Evolutionary conservation across 2,329 filamentous ascomycete genomes (phyloP), one percentile per base, ranked within the genome.

Genomic region (Septoria linicola): DNA sequence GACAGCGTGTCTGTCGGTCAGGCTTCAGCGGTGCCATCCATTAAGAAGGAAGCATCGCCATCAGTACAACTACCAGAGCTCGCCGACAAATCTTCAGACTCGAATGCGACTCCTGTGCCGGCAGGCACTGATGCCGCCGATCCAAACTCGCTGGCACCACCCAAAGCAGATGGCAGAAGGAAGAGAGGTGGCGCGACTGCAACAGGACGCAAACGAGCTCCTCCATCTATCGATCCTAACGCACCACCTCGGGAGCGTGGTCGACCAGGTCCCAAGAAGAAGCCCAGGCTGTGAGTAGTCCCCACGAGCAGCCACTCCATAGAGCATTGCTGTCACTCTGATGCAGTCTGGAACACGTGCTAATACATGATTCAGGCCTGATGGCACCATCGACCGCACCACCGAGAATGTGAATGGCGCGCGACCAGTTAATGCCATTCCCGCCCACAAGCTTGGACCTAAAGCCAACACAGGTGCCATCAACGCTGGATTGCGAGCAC

Each of bases 381-480:
- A 80, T 57, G 76, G 76, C 49, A 68, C 69, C 23, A 70, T 71
- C 51, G 76, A 80, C 49, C 65, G 69, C 50, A 66, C 65, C 31
- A 66, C 43, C 27, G 57, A 59, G 8, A 41, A 41, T 4, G 25
- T 36, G 10, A 58, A 54, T 32, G 54, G 50, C 10, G 41, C 39
- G 11, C 41, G 45, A 36, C 47, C 47, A 19, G 21, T 49, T 21
- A 59, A 56, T 39, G 45, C 62, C 17, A 55, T 75, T 4, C 72
- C 76, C 37, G 76, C 78, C 43, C 88, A 92, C 72, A 95, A 95
- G 70, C 85, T 97, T 20, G 92, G 92, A 3, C 93, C 93, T 61
- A 97, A 96, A 72, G 92, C 92, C 44, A 97, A 96, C 70, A 88
- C 92, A 65, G 93, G 93, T 58, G 92, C 92, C 53, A 99, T 99